Evolutionary conservation across 1,284 basidiomycete species (phyloP).

Genomic region (Ganoderma lucidum): DNA sequence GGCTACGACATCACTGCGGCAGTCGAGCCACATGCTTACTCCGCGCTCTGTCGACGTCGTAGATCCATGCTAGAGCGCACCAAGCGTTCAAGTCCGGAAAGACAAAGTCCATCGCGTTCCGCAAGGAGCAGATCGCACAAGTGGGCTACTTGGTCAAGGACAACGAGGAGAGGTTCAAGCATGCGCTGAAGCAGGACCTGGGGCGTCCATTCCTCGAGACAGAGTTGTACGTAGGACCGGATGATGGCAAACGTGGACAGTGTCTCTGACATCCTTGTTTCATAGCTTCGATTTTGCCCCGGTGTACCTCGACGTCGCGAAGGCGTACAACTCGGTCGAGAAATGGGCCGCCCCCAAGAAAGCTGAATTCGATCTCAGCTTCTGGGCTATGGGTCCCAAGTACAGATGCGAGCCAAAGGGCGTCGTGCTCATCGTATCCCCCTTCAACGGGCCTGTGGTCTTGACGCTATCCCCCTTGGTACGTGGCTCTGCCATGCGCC

Average conservation of each 20-base stretch:
- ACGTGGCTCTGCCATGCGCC: constrained; percentile 24
- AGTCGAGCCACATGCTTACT: no score
- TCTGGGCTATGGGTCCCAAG: constrained; percentile 60
- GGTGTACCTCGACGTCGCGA: constrained; percentile 65
- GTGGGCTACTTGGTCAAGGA: constrained; percentile 74
- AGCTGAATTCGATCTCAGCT: constrained; percentile 62
- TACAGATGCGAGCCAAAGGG: constrained; percentile 82
- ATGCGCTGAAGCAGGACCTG: constrained; percentile 63
- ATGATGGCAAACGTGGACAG: neutral
- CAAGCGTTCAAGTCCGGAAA: constrained; percentile 67
- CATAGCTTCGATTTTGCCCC: constrained; percentile 64
- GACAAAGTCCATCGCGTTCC: constrained; percentile 62
- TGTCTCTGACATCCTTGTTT: neutral
- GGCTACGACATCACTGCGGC: no score
- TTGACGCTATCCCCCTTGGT: constrained; percentile 62
- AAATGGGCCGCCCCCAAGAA: constrained; percentile 71
- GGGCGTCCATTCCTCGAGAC: constrained; percentile 63
- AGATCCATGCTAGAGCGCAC: constrained; percentile 64
- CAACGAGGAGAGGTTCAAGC: constrained; percentile 62
- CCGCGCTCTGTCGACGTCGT: neutral
- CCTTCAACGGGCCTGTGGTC: constrained; percentile 63
- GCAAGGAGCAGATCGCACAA: constrained; percentile 73
- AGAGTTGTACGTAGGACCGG: constrained; percentile 53
- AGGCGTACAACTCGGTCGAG: constrained; percentile 70
- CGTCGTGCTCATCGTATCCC: constrained; percentile 65